These are phyloP conservation scores for Gynochthodes officinalis DNA, from an alignment of 257 asterid genomes.

Conservation along the genomic window DNA sequence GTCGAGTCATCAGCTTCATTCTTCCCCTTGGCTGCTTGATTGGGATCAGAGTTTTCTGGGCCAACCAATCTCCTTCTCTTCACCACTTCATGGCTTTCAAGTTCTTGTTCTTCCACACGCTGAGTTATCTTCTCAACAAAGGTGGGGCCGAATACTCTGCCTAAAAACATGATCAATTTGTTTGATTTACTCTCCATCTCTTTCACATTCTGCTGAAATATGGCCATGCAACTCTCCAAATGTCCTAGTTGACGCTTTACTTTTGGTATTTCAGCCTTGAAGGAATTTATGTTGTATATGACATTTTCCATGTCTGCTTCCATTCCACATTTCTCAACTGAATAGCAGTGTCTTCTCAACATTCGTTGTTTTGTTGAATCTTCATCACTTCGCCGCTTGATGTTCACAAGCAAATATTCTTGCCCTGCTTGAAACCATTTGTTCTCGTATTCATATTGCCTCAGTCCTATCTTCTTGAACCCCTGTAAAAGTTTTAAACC, in stretches of 20 bases:
- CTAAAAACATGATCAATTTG: slow-evolving; percentile 18
- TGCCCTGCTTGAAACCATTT: slow-evolving; percentile 48
- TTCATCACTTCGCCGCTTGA: slow-evolving; percentile 33
- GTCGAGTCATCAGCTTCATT: neutral
- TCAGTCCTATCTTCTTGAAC: slow-evolving; percentile 52
- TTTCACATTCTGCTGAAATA: slow-evolving; percentile 13
- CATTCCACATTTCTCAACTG: neutral
- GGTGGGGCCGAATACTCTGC: slow-evolving; percentile 18
- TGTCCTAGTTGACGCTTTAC: slow-evolving; percentile 31
- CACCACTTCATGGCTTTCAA: neutral
- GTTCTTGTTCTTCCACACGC: neutral
- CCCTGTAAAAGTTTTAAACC: slow-evolving; percentile 33
- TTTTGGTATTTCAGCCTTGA: slow-evolving; percentile 31
- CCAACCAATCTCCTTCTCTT: slow-evolving; percentile 19
- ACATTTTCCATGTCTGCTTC: slow-evolving; percentile 17
- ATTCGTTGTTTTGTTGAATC: neutral
- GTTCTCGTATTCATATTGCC: slow-evolving; percentile 51
- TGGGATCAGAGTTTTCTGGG: neutral
- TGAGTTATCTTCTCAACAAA: slow-evolving; percentile 13
- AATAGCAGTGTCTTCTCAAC: neutral
- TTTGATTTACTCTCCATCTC: slow-evolving; percentile 10
- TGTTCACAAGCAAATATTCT: slow-evolving; percentile 38
- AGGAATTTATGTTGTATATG: slow-evolving; percentile 12
- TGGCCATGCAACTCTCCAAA: slow-evolving; percentile 20
- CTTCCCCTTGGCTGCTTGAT: neutral